Evolutionary conservation across 1,284 basidiomycete species (phyloP).

Genomic region (Apiotrichum porosum): DNA sequence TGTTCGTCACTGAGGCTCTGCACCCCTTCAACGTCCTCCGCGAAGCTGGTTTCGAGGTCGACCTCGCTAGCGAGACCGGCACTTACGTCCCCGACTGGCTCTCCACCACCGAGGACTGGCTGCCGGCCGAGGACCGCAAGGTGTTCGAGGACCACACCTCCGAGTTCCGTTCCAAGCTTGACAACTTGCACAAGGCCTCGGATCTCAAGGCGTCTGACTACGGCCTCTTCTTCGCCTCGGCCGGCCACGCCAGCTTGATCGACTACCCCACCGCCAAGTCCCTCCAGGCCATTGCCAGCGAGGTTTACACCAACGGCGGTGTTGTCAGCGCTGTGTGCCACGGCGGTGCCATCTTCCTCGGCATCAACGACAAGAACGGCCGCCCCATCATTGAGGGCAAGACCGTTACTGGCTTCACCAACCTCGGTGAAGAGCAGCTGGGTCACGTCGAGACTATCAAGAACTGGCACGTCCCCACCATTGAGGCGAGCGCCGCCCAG

Average conservation of each 20-base stretch:
- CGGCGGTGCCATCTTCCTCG: constrained; percentile 13
- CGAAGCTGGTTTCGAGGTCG: constrained; percentile 20
- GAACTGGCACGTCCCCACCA: constrained; percentile 15
- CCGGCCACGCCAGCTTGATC: constrained; percentile 19
- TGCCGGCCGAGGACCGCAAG: constrained; percentile 8
- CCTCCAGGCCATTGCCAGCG: constrained; percentile 15
- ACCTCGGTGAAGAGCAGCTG: constrained; percentile 17
- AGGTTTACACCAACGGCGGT: constrained; percentile 15
- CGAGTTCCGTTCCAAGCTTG: constrained; percentile 18
- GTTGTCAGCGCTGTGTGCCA: constrained; percentile 20
- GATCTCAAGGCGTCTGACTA: constrained; percentile 11
- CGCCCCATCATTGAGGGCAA: constrained; percentile 13
- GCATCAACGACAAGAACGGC: constrained; percentile 1
- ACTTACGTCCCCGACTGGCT: constrained; percentile 17
- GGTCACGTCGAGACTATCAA: constrained; percentile 16
- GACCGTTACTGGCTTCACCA: constrained; percentile 21
- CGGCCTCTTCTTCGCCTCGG: constrained; percentile 23
- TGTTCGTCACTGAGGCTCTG: constrained; percentile 24
- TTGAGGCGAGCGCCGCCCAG: constrained; percentile 9
- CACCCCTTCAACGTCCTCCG: constrained; percentile 21
- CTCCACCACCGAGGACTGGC: constrained; percentile 7
- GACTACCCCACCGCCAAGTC: constrained; percentile 16
- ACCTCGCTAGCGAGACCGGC: constrained; percentile 20
- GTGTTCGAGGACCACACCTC: constrained; percentile 15
- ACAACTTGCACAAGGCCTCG: constrained; percentile 12